Base-by-base conservation (phyloP, 2,329 filamentous ascomycete species). In the Fusarium sp. region DNA sequence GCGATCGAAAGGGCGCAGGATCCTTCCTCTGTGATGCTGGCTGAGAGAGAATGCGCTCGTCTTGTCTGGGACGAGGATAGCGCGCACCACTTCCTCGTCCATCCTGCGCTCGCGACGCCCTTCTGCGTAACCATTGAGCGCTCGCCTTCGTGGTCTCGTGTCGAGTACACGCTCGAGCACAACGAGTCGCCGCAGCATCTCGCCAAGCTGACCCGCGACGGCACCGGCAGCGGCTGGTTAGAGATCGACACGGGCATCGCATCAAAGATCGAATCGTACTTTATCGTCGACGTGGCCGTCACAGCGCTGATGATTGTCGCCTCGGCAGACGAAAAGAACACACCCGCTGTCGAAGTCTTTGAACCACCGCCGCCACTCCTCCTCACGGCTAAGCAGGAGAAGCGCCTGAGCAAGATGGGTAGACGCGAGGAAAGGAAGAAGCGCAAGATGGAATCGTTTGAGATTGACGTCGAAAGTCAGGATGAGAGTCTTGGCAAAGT, bases 61-160 rank as follows among this genome's bases (percentile, higher is more conserved):
- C 82, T 93, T 3, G 85, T 90, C n/a, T 92, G 88, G 84, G 86
- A 89, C 68, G 82, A 84, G 27, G 86, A 89, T 68, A 82, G 78
- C 53, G 73, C 75, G 6, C 82, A 77, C 65, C 82, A 87, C 72
- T 89, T 85, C 71, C 78, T 89, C n/a, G 84, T 84, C 25, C 86
- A 88, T 70, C 85, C 85, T 3, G 83, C 85, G 0, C 78, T 88
- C 15, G 82, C 83, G n/a, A 82, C 84, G 37, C 86, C 86, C 1
- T 89, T 89, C 70, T 82, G 84, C 71, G 78, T 88, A 32, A 81
- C 83, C 1, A 77, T 88, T 41, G 82, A 85, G 71, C 80, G 84
- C 15, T 83, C 79, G 21, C 81, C 84, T 1, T 81, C 84, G 1
- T 88, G 83, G 82, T 84, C 81, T 45, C 80, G 85, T 4, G 82